These are phyloP conservation scores for Penicillium pancosmium DNA, from an alignment of 495 filamentous ascomycete genomes.

Conservation along the genomic window DNA sequence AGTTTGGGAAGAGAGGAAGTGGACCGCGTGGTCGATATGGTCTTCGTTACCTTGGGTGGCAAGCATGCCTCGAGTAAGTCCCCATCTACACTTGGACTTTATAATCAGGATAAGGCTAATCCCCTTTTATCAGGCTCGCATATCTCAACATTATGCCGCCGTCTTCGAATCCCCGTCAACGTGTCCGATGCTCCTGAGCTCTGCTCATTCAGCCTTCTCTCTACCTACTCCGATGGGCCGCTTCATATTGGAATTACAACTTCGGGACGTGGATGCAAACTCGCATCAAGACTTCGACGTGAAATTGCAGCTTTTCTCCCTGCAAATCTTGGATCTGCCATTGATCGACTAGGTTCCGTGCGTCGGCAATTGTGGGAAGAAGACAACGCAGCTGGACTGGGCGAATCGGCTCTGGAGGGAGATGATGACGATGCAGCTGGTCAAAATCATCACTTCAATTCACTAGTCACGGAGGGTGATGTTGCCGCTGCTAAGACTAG, in stretches of 20 bases:
- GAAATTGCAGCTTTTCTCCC: conserved; percentile 85
- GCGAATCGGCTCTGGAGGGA: conserved; percentile 46
- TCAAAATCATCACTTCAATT: conserved; percentile 88
- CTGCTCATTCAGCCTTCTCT: conserved; percentile 89
- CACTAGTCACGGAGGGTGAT: conserved; percentile 72
- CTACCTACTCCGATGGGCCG: conserved; percentile 85
- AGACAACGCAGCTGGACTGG: conserved; percentile 60
- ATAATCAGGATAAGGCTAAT: neutral
- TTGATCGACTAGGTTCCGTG: conserved; percentile 76
- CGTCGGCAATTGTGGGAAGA: conserved; percentile 78
- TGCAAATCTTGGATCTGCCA: conserved; percentile 76
- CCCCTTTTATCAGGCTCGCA: conserved; percentile 51
- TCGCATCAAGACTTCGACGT: conserved; percentile 85
- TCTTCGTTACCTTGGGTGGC: conserved; percentile 78
- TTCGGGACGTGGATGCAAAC: conserved; percentile 92
- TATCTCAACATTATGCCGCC: conserved; percentile 75
- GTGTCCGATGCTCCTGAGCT: conserved; percentile 84
- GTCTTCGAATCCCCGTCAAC: conserved; percentile 88
- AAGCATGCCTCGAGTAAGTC: conserved; percentile 54
- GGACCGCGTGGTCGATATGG: conserved; percentile 78
- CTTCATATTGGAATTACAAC: conserved; percentile 96
- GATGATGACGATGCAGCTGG: conserved; percentile 82
- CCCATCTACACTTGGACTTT: neutral
- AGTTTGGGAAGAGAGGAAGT: conserved; percentile 79
- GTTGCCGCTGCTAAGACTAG: conserved; percentile 74